A percentile compares a stretch with the other conserved stretches of the same genome.
phyloP scores from a whole-genome alignment of 805 yeast genomes.

The Lipomyces spencermartinsiae region DNA sequence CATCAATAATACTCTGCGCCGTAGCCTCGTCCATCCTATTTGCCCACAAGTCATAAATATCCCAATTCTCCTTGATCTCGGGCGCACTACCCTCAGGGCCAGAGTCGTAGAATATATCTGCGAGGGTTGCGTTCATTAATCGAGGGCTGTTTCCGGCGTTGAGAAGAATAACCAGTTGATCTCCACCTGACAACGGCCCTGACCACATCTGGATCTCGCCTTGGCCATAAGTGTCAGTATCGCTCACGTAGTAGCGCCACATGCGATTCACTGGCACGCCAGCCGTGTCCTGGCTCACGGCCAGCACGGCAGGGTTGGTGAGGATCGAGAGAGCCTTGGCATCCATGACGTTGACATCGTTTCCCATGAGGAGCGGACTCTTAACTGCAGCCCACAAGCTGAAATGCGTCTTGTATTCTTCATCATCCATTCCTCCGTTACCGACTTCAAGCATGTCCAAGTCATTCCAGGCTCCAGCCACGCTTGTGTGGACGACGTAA shows the following conservation, averaged over 20 bases:
- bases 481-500: conserved; percentile 10
- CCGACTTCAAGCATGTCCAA: conserved; percentile 47
- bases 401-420: conserved; percentile 45
- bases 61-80: not conserved
- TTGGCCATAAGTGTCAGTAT: not conserved
- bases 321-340: conserved; percentile 40
- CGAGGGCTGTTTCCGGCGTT: not conserved
- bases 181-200: not conserved
- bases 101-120: not conserved
- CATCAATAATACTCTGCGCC: not conserved
- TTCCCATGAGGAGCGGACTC: conserved; percentile 46
- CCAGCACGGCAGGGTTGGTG: conserved; percentile 29
- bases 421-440: conserved; percentile 44
- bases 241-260: not conserved
- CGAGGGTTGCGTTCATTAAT: not conserved
- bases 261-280: conserved; percentile 37
- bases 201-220: conserved; percentile 5
- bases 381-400: conserved; percentile 47
- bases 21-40: not conserved
- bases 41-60: not conserved
- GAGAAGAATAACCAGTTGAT: not conserved
- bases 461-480: conserved; percentile 45
- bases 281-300: conserved; percentile 43
- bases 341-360: conserved; percentile 42
- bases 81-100: not conserved